phyloP scores from a whole-genome alignment of 495 filamentous ascomycete species.

The Lophiostoma macrostomum region DNA sequence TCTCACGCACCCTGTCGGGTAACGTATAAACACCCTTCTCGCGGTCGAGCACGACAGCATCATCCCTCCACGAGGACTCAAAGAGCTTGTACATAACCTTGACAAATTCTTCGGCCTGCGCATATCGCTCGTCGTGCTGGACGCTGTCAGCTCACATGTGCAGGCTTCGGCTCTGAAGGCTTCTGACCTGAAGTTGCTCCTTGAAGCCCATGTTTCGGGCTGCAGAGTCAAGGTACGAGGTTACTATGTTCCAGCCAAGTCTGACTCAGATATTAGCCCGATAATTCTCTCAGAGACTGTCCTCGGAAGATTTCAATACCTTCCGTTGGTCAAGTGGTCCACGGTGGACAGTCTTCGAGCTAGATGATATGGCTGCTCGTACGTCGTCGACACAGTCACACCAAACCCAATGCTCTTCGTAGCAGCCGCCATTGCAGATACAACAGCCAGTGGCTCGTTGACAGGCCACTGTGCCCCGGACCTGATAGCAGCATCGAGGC shows the following conservation, averaged over 20 bases:
- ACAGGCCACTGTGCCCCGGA: constrained; percentile 68
- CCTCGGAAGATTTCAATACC: no score
- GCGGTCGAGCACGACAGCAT: constrained; percentile 59
- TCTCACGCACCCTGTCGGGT: constrained; percentile 56
- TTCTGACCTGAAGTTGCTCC: constrained; percentile 46
- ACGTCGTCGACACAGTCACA: constrained; percentile 65
- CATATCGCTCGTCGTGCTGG: constrained; percentile 45
- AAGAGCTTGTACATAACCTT: constrained; percentile 67
- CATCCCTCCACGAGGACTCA: constrained; percentile 66
- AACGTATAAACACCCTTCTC: constrained; percentile 58
- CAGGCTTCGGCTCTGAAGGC: neutral
- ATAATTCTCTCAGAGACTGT: no score
- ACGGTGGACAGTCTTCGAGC: constrained; percentile 62
- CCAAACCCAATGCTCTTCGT: constrained; percentile 67
- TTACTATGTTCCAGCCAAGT: constrained; percentile 63
- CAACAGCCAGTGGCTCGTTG: constrained; percentile 42
- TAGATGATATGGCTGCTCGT: constrained; percentile 68
- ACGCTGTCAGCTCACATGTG: neutral
- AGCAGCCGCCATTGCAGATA: constrained; percentile 44
- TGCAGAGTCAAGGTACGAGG: constrained; percentile 64
- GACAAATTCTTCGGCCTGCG: constrained; percentile 65
- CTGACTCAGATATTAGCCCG: neutral
- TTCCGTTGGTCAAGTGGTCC: constrained; percentile 65
- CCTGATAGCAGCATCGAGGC: constrained; percentile 53
- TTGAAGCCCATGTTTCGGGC: constrained; percentile 58